A percentile compares a stretch with the other conserved stretches of the same genome.
Conservation (phyloP, 331 rosid genomes). For the Quercus lobata region DNA sequence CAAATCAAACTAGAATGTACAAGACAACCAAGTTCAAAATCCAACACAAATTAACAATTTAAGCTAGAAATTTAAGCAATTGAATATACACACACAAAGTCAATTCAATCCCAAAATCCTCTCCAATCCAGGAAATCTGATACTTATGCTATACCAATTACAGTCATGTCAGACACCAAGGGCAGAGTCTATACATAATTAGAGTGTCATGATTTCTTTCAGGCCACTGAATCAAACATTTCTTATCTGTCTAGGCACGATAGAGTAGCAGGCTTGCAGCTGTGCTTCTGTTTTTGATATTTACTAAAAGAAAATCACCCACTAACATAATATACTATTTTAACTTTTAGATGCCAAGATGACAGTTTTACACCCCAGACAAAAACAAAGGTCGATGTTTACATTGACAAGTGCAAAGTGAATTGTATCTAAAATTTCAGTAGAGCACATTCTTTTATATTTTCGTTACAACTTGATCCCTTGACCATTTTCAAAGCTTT, state of each 20-base stretch:
- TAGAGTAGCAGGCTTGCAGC: neutral
- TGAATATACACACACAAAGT: too few species aligned
- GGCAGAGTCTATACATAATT: neutral
- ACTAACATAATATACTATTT: neutral
- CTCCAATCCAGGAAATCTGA: neutral
- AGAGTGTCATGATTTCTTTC: neutral
- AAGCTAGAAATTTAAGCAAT: too few species aligned
- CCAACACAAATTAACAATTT: too few species aligned
- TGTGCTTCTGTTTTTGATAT: neutral
- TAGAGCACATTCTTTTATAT: neutral
- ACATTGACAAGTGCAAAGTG: neutral
- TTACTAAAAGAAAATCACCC: neutral
- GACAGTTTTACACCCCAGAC: neutral
- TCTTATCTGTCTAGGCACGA: neutral
- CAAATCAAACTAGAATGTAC: too few species aligned
- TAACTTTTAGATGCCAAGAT: neutral
- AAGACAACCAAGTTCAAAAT: too few species aligned
- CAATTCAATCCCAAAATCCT: too few species aligned
- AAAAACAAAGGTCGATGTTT: neutral
- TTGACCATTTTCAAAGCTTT: too few species aligned
- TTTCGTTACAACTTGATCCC: too few species aligned
- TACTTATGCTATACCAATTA: neutral
- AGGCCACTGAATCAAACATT: neutral
- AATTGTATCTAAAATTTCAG: neutral
- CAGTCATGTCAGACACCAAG: neutral